Evolutionary conservation across 495 filamentous ascomycete species (phyloP).

Genomic region (Letharia lupina): DNA sequence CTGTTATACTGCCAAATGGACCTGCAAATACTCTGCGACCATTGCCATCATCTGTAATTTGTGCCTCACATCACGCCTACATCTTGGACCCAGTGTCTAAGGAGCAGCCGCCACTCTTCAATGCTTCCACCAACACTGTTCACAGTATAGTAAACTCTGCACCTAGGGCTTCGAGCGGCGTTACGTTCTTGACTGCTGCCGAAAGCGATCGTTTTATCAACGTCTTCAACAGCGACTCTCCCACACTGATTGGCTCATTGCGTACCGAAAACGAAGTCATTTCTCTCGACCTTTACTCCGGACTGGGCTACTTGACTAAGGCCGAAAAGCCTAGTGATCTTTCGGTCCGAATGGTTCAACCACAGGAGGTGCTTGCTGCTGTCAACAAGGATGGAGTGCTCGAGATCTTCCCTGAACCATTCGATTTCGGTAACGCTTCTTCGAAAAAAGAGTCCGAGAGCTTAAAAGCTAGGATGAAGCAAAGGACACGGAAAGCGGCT

Average conservation of each 20-base stretch:
- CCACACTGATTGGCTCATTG: constrained; percentile 42
- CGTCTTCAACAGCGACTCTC: constrained; percentile 40
- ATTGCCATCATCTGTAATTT: constrained; percentile 37
- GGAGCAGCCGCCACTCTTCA: constrained; percentile 39
- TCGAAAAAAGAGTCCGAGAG: constrained; percentile 30
- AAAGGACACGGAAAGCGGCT: constrained; percentile 43
- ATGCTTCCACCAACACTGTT: constrained; percentile 46
- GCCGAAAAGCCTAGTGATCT: constrained; percentile 9
- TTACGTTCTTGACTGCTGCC: constrained; percentile 37
- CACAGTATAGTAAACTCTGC: constrained; percentile 42
- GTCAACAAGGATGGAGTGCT: constrained; percentile 48
- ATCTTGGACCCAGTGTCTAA: constrained; percentile 41
- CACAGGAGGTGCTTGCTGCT: constrained; percentile 34
- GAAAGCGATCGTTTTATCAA: constrained; percentile 50
- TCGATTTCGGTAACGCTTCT: constrained; percentile 32
- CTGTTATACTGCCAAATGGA: constrained; percentile 42
- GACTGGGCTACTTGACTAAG: constrained; percentile 10
- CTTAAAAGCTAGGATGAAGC: constrained; percentile 40
- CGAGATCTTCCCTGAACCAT: constrained; percentile 50
- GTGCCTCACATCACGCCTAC: constrained; percentile 48
- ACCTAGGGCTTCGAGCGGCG: constrained; percentile 30
- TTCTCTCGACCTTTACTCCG: constrained; percentile 31
- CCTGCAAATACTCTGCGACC: constrained; percentile 36
- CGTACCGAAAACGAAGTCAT: constrained; percentile 46
- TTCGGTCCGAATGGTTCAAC: constrained; percentile 12